Evolutionary conservation across 192 early-diverging fungal species (phyloP), one percentile per base, ranked within the genome.

Genomic region (Geranomyces variabilis): DNA sequence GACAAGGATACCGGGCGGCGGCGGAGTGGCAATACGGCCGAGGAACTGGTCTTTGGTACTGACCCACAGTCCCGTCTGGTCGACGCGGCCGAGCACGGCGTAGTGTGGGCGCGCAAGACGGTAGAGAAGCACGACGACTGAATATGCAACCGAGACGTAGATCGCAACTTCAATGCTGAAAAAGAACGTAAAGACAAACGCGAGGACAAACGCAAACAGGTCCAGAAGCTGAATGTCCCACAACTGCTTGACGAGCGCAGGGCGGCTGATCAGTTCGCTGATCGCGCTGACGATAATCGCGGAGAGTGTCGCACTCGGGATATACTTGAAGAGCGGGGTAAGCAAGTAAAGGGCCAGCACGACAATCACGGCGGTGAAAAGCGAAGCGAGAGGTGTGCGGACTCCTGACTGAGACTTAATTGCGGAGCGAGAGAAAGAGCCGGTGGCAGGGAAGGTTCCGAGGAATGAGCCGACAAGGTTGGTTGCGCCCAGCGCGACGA

Each of bases 401-500:
- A 91, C 90, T 19, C 96, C 96, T 13, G 93, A 93, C 73, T 90
- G 87, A 69, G 92, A 85, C 81, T 94, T 96, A 77, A 98, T 88
- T 51, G 95, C 94, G 0, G 92, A 91, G 48, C 96, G 90, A 14
- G 93, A 94, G 83, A 98, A 96, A 9, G 93, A 94, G 48, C 95
- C 96, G 17, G 96, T 96, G 0, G 92, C 85, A 22, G 95, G 90
- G 81, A 91, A 95, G 12, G 87, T 92, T 60, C 89, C 85, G 77
- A 98, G 91, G 78, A 96, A 95, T 7, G 92, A 89, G 12, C 89
- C 93, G 73, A 92, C 73, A 24, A 92, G 71, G 82, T 98, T 98
- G 29, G 92, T 89, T n/a, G 90, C 22, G 31, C 96, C 96, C 36
- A 98, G 86, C 0, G 95, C 90, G 57, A 95, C 87, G 30, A 93